phyloP scores from a whole-genome alignment of 805 yeast genomes.

The Clavispora carvajalis region DNA sequence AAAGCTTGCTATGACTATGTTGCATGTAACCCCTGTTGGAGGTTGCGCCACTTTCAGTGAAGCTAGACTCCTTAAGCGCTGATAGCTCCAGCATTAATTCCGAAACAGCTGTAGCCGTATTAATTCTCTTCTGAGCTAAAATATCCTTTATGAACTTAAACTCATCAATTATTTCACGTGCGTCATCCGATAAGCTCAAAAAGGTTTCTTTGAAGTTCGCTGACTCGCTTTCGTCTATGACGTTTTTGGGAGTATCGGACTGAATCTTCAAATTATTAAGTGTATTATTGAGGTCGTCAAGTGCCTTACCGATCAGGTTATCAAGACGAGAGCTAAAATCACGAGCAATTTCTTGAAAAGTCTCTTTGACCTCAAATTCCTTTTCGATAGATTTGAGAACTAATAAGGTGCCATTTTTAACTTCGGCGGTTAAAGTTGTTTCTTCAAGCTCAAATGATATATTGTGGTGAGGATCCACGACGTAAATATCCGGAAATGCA shows the following conservation, averaged over 20 bases:
- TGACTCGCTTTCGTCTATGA: background rate
- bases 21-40: conserved; percentile 62
- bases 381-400: conserved; percentile 42
- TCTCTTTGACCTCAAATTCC: conserved; percentile 19
- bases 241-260: background rate
- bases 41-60: conserved; percentile 28
- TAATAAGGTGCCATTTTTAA: conserved; percentile 55
- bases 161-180: background rate
- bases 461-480: conserved; percentile 54
- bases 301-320: background rate
- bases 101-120: background rate
- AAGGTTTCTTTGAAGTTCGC: background rate
- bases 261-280: background rate
- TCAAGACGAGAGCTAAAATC: conserved; percentile 4
- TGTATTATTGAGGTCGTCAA: background rate
- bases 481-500: conserved; percentile 72
- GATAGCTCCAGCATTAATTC: background rate
- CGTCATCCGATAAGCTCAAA: background rate
- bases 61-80: conserved; percentile 30
- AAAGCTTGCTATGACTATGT: conserved; percentile 63
- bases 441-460: conserved; percentile 82
- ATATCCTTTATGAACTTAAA: conserved; percentile 18
- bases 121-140: conserved; percentile 6
- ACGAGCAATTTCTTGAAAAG: conserved; percentile 13
- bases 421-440: conserved; percentile 44